Evolutionary conservation across 352 stramenopile genomes (phyloP), one percentile per base, ranked within the genome.

Genomic region (Phytopythium mirpurense): DNA sequence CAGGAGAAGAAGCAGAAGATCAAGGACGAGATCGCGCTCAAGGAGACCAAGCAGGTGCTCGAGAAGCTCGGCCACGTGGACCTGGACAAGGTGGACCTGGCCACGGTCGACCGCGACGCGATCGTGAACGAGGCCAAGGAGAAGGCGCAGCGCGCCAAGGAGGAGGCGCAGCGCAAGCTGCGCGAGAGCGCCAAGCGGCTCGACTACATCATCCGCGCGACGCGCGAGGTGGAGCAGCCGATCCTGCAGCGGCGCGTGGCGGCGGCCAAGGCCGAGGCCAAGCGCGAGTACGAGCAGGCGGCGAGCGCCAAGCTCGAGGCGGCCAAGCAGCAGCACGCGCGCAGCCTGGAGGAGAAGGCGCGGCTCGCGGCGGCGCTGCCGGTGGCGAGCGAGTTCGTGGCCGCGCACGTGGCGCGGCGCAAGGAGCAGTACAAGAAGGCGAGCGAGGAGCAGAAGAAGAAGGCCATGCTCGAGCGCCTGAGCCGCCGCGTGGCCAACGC

Each of bases 1-100:
- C 70, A 78, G 27, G 96, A 98, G 61, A 98, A 98, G 70, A 86
- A 97, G 56, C 88, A 93, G 55, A 97, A 97, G 74, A 98, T 98
- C 69, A 86, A 97, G 66, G 85, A 96, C 41, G 93, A 98, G 63
- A 95, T 98, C 52, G 92, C 96, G 46, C 84, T 95, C 32, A 93
- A 96, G 65, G 93, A 98, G 56, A 90, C 78, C 29, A 75, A 80
- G 32, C 71, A 85, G 47, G 87, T 88, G 73, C 59, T 93, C 15
- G 72, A 90, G 50, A 89, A 90, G 65, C 59, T 93, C 16, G 82
- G 82, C 36, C 79, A 83, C 31, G 31, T 52, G 26, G 72, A 90
- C 51, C 59, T 83, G 40, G 79, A 79, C 50, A 75, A 83, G 53
- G 52, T 86, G 21, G 82, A 93, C 41, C 57, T 93, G 23, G 78